phyloP scores from a whole-genome alignment of 176 grass and related monocot genomes.

The Musa beccarii region DNA sequence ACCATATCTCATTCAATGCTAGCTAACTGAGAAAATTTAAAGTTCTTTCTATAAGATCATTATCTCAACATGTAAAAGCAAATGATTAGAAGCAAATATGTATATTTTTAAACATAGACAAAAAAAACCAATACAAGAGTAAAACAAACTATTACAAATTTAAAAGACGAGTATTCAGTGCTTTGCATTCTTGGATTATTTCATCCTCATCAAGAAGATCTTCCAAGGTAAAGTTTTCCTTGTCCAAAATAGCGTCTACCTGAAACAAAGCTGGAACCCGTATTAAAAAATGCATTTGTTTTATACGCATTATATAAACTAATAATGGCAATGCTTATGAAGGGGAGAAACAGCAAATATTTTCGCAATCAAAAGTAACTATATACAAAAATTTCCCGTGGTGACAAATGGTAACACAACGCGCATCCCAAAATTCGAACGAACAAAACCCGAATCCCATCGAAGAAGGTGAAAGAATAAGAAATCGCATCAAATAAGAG shows the following conservation, averaged over 20 bases:
- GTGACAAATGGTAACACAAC: too few species aligned
- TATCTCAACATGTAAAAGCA: neutral
- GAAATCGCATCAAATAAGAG: neutral
- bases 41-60: too few species aligned
- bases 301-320: neutral
- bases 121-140: constrained; percentile 20
- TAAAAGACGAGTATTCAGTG: constrained; percentile 75
- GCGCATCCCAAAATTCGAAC: neutral
- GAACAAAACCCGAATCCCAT: neutral
- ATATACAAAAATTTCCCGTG: too few species aligned
- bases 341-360: too few species aligned
- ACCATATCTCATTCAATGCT: too few species aligned
- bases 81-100: neutral
- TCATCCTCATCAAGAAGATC: constrained; percentile 95
- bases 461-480: neutral
- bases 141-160: constrained; percentile 64
- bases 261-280: constrained; percentile 36
- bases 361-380: too few species aligned
- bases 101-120: neutral
- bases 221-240: constrained; percentile 84
- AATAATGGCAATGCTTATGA: neutral
- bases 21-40: neutral
- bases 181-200: constrained; percentile 99
- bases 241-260: constrained; percentile 96
- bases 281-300: neutral